Percentiles rank a stretch among this genome's conserved stretches.
Evolutionary conservation across 1,139 yeast genomes (phyloP).

Genomic region (Taiozyma onychis): DNA sequence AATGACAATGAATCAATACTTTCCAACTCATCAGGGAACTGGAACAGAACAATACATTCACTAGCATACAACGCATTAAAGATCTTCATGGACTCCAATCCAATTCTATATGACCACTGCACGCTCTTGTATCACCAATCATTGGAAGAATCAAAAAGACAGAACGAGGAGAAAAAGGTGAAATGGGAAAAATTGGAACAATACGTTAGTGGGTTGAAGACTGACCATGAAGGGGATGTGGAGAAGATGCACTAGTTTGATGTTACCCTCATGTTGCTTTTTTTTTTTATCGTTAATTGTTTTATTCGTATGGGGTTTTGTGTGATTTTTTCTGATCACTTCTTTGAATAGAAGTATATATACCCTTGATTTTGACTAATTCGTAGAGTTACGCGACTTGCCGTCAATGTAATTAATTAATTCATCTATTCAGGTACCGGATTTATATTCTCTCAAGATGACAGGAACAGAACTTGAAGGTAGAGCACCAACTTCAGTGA

Average conservation of each 20-base stretch:
- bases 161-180: slow-evolving; percentile 54
- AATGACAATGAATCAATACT: slow-evolving; percentile 23
- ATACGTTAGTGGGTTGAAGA: slow-evolving; percentile 36
- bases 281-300: not conserved
- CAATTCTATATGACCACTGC: slow-evolving; percentile 87
- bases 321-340: not conserved
- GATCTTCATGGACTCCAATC: slow-evolving; percentile 91
- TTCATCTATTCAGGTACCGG: slow-evolving; percentile 1
- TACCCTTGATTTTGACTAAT: not conserved
- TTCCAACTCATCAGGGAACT: slow-evolving; percentile 32
- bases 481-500: slow-evolving; percentile 92
- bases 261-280: too few relatives aligned
- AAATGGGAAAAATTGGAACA: slow-evolving; percentile 74
- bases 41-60: slow-evolving; percentile 93
- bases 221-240: not conserved
- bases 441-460: slow-evolving; percentile 82
- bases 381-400: not conserved
- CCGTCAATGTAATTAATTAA: not conserved
- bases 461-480: slow-evolving; percentile 99
- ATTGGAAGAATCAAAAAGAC: slow-evolving; percentile 56
- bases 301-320: not conserved
- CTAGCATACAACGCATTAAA: slow-evolving; percentile 89
- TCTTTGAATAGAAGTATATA: not conserved
- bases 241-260: not conserved
- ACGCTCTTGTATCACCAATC: slow-evolving; percentile 78